Evolutionary conservation across 345 rosid species (phyloP).

Genomic region (Linum usitatissimum): DNA sequence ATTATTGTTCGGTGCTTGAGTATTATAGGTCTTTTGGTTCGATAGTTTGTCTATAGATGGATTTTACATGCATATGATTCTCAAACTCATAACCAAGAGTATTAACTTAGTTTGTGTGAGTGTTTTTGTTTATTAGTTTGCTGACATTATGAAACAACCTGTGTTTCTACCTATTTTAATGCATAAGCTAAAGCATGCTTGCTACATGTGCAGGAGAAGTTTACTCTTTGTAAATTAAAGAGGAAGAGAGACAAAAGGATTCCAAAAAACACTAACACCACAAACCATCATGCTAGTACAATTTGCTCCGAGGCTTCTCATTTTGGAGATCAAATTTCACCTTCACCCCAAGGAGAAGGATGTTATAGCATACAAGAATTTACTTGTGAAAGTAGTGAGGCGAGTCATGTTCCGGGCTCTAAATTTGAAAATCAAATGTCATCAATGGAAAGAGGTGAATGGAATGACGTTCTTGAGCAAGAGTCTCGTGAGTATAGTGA

Average conservation of each 20-base stretch:
- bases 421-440: neutral
- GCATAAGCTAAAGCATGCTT: too few species aligned
- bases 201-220: neutral
- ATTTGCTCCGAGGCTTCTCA: neutral
- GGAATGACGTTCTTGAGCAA: too few species aligned
- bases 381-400: neutral
- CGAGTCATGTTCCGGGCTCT: neutral
- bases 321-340: neutral
- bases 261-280: neutral
- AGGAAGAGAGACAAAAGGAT: neutral
- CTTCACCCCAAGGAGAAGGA: neutral
- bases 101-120: too few species aligned
- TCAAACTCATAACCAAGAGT: too few species aligned
- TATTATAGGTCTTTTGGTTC: too few species aligned
- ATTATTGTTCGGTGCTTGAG: too few species aligned
- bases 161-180: too few species aligned
- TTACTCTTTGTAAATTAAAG: neutral
- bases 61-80: too few species aligned
- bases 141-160: too few species aligned
- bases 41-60: too few species aligned
- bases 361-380: neutral
- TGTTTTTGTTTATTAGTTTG: too few species aligned
- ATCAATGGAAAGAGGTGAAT: too few species aligned
- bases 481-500: neutral
- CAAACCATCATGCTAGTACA: neutral